Percentiles rank a stretch among this genome's conserved stretches.
phyloP scores from a whole-genome alignment of 1,139 yeast species.

The Pichia norvegensis region DNA sequence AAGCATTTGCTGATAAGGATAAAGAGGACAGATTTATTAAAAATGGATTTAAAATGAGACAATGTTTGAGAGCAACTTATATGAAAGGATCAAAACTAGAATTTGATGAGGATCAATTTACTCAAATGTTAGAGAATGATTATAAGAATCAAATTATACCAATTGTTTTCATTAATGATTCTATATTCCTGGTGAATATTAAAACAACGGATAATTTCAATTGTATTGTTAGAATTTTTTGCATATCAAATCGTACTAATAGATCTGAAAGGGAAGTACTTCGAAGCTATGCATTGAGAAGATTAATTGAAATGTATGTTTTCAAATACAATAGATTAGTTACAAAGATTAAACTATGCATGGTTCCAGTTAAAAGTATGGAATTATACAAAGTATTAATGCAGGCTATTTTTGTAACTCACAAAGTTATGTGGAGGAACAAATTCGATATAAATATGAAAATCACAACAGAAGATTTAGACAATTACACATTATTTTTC shows the following conservation, averaged over 20 bases:
- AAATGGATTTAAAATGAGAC: conserved; percentile 22
- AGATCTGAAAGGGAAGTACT: conserved; percentile 23
- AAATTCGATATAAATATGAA: conserved; percentile 18
- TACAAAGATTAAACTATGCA: conserved; percentile 18
- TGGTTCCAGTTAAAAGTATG: conserved; percentile 15
- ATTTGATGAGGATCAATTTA: conserved; percentile 26
- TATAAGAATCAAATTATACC: conserved; percentile 27
- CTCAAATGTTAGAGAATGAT: conserved; percentile 18
- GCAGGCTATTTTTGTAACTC: conserved; percentile 22
- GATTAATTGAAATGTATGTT: conserved; percentile 26
- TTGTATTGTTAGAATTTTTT: conserved; percentile 22
- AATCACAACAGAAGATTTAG: conserved; percentile 18
- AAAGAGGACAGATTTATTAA: background rate
- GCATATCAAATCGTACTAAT: conserved; percentile 20
- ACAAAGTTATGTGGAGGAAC: conserved; percentile 20
- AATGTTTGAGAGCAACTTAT: conserved; percentile 22
- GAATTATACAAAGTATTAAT: conserved; percentile 23
- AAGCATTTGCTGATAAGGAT: background rate
- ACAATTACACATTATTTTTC: conserved; percentile 23
- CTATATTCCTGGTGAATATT: conserved; percentile 24
- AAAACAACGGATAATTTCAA: conserved; percentile 13
- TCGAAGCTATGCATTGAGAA: conserved; percentile 22
- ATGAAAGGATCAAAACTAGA: conserved; percentile 20
- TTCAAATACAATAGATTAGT: conserved; percentile 22
- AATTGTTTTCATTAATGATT: conserved; percentile 24